These are phyloP conservation scores for Bondarzewia mesenterica DNA, from an alignment of 1,284 basidiomycete species.

Conservation along the genomic window DNA sequence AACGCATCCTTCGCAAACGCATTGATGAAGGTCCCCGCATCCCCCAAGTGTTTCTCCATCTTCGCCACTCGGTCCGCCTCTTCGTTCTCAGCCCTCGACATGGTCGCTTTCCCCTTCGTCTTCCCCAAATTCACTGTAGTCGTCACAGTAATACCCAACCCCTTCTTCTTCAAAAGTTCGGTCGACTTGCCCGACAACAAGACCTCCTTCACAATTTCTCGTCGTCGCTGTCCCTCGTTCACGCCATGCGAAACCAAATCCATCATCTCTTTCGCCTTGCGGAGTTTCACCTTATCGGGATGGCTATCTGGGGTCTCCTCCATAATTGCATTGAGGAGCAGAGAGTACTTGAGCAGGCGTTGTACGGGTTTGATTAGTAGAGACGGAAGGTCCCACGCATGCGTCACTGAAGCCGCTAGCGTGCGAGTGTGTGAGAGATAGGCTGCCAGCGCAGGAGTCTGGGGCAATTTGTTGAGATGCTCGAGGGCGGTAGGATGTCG, in stretches of 20 bases:
- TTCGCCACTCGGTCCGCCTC: constrained; percentile 49
- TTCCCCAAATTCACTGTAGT: constrained; percentile 50
- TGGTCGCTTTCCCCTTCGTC: constrained; percentile 54
- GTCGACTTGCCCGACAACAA: constrained; percentile 24
- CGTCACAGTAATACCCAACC: constrained; percentile 34
- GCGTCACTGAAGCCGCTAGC: constrained; percentile 66
- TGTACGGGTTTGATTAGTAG: constrained; percentile 88
- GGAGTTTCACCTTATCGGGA: constrained; percentile 63
- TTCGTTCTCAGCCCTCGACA: constrained; percentile 29
- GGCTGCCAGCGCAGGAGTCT: constrained; percentile 47
- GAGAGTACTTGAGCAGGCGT: constrained; percentile 86
- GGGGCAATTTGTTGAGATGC: constrained; percentile 53
- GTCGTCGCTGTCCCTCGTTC: constrained; percentile 79
- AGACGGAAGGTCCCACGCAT: constrained; percentile 91
- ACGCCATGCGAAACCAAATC: constrained; percentile 78
- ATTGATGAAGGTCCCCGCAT: constrained; percentile 42
- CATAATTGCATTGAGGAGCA: constrained; percentile 76
- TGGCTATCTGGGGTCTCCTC: constrained; percentile 74
- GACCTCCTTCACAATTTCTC: constrained; percentile 78
- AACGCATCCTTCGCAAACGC: constrained; percentile 50
- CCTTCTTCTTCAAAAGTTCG: constrained; percentile 34
- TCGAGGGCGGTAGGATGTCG: constrained; percentile 72
- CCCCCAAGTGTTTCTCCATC: constrained; percentile 49
- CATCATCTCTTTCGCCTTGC: constrained; percentile 59
- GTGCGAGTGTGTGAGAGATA: constrained; percentile 66